Evolutionary conservation across 2,329 filamentous ascomycete species (phyloP).

Genomic region (Aspergillus aculeatus): DNA sequence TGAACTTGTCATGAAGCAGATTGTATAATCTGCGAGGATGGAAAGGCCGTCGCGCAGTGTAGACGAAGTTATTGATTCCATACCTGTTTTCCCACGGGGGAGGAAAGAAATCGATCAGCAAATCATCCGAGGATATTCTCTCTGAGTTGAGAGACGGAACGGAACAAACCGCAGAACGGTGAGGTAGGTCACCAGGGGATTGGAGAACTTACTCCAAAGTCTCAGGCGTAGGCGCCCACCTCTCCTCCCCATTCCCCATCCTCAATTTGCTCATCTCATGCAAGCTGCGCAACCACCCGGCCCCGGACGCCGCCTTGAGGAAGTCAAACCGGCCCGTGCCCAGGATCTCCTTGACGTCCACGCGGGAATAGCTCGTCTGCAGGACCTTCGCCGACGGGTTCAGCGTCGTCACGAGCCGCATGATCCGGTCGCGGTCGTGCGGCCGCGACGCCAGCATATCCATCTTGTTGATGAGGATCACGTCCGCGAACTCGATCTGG

Average conservation of each 20-base stretch:
- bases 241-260: constrained; percentile 51
- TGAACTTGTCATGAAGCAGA: constrained; percentile 47
- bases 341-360: constrained; percentile 63
- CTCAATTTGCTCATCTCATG: constrained; percentile 66
- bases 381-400: constrained; percentile 67
- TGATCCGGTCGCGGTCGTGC: constrained; percentile 48
- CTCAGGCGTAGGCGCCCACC: constrained; percentile 65
- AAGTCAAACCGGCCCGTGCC: constrained; percentile 66
- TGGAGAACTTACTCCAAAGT: constrained; percentile 58
- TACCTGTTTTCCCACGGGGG: constrained; percentile 45
- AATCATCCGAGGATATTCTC: too few relatives aligned
- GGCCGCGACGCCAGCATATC: constrained; percentile 55
- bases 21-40: constrained; percentile 42
- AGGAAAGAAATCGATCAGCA: too few relatives aligned
- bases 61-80: constrained; percentile 70
- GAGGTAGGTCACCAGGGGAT: not conserved
- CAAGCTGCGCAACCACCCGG: constrained; percentile 69
- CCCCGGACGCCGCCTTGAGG: constrained; percentile 61
- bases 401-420: constrained; percentile 57
- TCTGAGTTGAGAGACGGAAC: too few relatives aligned
- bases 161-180: not conserved
- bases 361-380: constrained; percentile 57
- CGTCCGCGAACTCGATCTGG: constrained; percentile 75
- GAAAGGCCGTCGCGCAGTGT: constrained; percentile 57
- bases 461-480: constrained; percentile 69